Conservation (phyloP, 2,329 filamentous ascomycete genomes). For the Xylariomycetidae sp. region DNA sequence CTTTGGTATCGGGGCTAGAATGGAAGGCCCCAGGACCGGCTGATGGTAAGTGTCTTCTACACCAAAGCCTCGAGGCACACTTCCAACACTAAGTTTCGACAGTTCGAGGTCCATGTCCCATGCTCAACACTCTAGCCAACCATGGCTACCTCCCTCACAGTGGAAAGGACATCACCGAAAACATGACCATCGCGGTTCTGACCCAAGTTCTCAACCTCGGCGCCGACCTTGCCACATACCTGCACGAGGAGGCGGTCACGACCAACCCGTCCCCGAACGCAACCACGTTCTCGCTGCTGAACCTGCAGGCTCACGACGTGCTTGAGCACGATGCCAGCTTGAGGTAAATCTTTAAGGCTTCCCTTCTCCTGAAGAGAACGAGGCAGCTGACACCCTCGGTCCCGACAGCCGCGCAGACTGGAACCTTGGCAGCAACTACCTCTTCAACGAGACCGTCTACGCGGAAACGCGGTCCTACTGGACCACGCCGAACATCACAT, state of each 20-base stretch:
- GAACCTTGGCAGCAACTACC: slow-evolving; percentile 42
- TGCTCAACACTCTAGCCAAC: slow-evolving; percentile 45
- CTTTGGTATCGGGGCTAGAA: too few species aligned
- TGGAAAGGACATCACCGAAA: slow-evolving; percentile 34
- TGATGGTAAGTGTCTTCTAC: too few species aligned
- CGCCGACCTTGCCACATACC: slow-evolving; percentile 27
- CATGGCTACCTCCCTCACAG: slow-evolving; percentile 41
- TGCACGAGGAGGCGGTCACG: slow-evolving; percentile 37
- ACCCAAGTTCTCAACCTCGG: slow-evolving; percentile 39
- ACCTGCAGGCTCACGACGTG: slow-evolving; percentile 39
- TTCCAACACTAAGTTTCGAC: too few species aligned
- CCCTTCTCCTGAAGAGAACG: background rate
- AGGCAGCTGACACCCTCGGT: too few species aligned
- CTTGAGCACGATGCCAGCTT: slow-evolving; percentile 43
- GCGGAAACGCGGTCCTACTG: slow-evolving; percentile 39
- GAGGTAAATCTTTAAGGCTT: slow-evolving; percentile 20
- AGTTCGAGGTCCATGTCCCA: slow-evolving; percentile 40
- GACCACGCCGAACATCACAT: slow-evolving; percentile 33
- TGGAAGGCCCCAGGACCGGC: too few species aligned
- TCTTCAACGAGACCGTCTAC: slow-evolving; percentile 47
- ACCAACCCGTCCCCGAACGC: slow-evolving; percentile 38
- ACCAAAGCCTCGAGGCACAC: too few species aligned
- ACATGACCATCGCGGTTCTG: slow-evolving; percentile 33
- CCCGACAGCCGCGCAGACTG: slow-evolving; percentile 40
- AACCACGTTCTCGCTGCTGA: slow-evolving; percentile 32